Evolutionary conservation across 2,329 filamentous ascomycete species (phyloP), one percentile per base, ranked within the genome.

Genomic region (Gyromitra esculenta): DNA sequence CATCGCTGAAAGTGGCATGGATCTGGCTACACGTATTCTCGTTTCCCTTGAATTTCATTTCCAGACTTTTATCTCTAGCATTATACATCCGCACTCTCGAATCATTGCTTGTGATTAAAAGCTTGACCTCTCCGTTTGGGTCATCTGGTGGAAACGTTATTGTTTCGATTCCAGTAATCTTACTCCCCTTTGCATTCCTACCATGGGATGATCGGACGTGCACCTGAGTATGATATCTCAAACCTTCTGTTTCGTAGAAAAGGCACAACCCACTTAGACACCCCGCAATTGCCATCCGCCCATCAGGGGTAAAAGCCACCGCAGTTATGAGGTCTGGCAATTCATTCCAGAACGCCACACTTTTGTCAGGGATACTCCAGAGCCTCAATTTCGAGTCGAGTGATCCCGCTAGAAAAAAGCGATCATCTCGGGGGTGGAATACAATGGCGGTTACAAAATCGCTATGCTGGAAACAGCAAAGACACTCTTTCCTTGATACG

Each of bases 281-380:
- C 1, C 96, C 96, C 5, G 94, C 95, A 78, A 99, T 96, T 5
- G 92, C 91, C 45, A 91, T 91, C 82, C 91, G 95, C 0, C 96
- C 96, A 81, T 98, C 94, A 0, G 96, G 96, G 0, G 94, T 93
- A 81, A 99, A 99, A 0, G 92, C 90, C 0, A 98, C 95, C 0
- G 96, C 93, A 0, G 96, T 99, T 78, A 98, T 94, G 83, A 98
- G 91, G 80, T 97, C 94, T 0, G 91, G 89, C 0, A 94, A 85
- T 56, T 91, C 89, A 7, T 88, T 91, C 79, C 91, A 91, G 82
- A 90, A 98, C 0, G 94, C 94, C 37, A 98, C 92, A n/a, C 88
- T 90, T 83, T 96, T 97, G 83, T 99, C 96, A 0, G 96, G 94
- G 60, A 99, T 99, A 82, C 94, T 97, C 96, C 96, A 99, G 1